Conservation (phyloP, 2,329 filamentous ascomycete species). For the Ceratocystis alfenasii region DNA sequence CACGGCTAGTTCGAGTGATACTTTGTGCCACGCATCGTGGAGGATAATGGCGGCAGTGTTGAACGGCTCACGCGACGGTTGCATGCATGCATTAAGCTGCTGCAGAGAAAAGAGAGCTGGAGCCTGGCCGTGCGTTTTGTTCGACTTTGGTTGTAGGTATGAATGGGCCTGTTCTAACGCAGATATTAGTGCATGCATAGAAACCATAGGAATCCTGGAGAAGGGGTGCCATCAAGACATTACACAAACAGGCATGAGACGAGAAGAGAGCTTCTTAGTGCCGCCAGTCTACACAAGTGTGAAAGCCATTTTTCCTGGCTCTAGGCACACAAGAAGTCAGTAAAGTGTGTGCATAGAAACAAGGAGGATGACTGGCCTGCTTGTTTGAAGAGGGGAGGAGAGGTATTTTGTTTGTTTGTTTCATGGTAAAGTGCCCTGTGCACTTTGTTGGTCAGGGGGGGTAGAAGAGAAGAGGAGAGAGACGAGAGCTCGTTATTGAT, state of each 20-base stretch:
- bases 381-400: background rate
- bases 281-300: too few relatives aligned
- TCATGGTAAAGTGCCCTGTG: background rate
- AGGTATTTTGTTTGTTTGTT: conserved; percentile 7
- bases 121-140: background rate
- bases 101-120: background rate
- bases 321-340: too few relatives aligned
- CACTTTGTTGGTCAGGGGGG: background rate
- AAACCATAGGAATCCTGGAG: background rate
- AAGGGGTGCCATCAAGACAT: background rate
- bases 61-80: background rate
- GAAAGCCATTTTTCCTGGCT: too few relatives aligned
- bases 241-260: background rate
- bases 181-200: background rate
- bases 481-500: background rate
- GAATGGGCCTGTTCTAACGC: background rate
- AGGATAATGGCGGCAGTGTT: background rate
- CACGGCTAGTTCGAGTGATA: background rate
- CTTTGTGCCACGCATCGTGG: background rate
- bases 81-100: background rate
- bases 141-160: background rate
- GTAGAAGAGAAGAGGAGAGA: background rate
- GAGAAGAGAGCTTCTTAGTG: background rate
- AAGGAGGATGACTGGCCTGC: too few relatives aligned
- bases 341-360: background rate